Conservation (phyloP, 805 yeast genomes). For the Starmerella ratchasimensis region DNA sequence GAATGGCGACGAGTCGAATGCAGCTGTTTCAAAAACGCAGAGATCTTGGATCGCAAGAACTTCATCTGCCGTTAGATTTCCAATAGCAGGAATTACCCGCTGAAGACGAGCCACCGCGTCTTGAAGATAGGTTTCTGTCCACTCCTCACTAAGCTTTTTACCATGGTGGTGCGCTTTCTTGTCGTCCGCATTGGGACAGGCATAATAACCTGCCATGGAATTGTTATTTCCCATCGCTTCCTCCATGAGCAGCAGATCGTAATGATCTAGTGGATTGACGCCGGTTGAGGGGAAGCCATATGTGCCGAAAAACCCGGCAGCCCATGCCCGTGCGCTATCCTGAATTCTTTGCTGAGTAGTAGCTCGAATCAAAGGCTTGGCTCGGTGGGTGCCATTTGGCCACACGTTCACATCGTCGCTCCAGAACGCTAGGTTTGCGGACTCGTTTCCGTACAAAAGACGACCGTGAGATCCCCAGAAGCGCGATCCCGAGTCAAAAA, state of each 20-base stretch:
- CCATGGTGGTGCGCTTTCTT: conserved; percentile 22
- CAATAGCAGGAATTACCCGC: conserved; percentile 39
- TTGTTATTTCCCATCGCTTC: conserved; percentile 26
- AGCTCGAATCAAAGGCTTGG: conserved; percentile 28
- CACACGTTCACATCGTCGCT: conserved; percentile 22
- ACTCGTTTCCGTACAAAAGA: conserved; percentile 25
- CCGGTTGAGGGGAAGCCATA: conserved; percentile 25
- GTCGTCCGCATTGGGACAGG: conserved; percentile 28
- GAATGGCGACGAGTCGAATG: conserved; percentile 49
- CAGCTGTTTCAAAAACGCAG: conserved; percentile 68
- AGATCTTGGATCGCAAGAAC: conserved; percentile 40
- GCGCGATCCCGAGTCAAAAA: conserved; percentile 28
- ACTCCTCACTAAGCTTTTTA: conserved; percentile 20
- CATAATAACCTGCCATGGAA: conserved; percentile 29
- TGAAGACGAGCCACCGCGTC: conserved; percentile 47
- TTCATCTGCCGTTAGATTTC: conserved; percentile 39
- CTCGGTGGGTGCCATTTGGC: conserved; percentile 25
- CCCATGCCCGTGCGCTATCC: conserved; percentile 32
- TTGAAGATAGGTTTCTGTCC: conserved; percentile 34
- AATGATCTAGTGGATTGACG: conserved; percentile 23
- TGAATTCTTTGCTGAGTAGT: conserved; percentile 30
- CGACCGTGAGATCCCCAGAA: conserved; percentile 33
- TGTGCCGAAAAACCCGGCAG: conserved; percentile 32
- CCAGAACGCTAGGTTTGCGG: conserved; percentile 21
- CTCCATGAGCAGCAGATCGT: conserved; percentile 25